Evolutionary conservation across 2,329 filamentous ascomycete genomes (phyloP).

Genomic region (Talaromyces amestolkiae): DNA sequence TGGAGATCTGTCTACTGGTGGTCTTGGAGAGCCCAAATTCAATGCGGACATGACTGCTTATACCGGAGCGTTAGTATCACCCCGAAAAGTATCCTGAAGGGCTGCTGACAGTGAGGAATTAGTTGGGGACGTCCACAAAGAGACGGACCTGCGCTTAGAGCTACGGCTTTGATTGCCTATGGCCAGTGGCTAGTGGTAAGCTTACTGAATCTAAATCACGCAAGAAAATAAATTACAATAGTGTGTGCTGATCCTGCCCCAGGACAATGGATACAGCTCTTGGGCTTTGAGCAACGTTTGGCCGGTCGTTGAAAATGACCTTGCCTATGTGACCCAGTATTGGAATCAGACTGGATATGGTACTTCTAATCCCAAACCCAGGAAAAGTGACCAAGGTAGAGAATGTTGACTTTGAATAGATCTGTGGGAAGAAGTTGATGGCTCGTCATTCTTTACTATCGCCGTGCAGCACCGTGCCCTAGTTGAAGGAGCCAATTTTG

Average conservation of each 20-base stretch:
- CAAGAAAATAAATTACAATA: neutral
- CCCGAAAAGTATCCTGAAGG: neutral
- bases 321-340: slow-evolving; percentile 70
- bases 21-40: slow-evolving; percentile 71
- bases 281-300: slow-evolving; percentile 46
- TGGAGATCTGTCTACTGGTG: slow-evolving; percentile 52
- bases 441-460: slow-evolving; percentile 75
- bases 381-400: neutral
- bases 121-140: slow-evolving; percentile 69
- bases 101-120: neutral
- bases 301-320: slow-evolving; percentile 72
- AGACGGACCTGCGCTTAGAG: slow-evolving; percentile 35
- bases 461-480: slow-evolving; percentile 64
- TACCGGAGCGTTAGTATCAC: slow-evolving; percentile 52
- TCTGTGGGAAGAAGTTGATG: slow-evolving; percentile 75
- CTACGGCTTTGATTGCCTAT: slow-evolving; percentile 32
- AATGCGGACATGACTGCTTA: slow-evolving; percentile 61
- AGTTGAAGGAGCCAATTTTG: slow-evolving; percentile 60
- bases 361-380: slow-evolving; percentile 1
- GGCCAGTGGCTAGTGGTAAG: slow-evolving; percentile 64
- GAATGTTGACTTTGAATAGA: slow-evolving; percentile 35
- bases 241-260: neutral
- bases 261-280: slow-evolving; percentile 54
- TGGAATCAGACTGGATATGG: slow-evolving; percentile 63
- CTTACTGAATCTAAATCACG: neutral